These are phyloP conservation scores for Arthrobotrys pseudoclavata DNA, from an alignment of 2,329 filamentous ascomycete genomes.

Conservation along the genomic window DNA sequence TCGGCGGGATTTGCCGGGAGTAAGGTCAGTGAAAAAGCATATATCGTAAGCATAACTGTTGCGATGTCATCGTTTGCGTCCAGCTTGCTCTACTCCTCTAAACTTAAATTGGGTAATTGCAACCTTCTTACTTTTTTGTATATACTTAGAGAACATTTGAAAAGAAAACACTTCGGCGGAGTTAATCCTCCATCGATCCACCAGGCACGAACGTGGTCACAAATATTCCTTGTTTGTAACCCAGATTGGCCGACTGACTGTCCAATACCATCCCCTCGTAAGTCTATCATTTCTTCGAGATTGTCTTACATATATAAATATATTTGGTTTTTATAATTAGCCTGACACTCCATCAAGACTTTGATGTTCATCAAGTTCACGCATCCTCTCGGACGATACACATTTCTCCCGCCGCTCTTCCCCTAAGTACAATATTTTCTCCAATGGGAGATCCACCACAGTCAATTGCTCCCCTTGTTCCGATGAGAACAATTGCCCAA, in stretches of 20 bases:
- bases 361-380: background rate
- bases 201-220: conserved; percentile 18
- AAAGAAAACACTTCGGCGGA: conserved; percentile 25
- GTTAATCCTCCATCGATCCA: background rate
- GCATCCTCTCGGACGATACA: background rate
- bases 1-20: conserved; percentile 20
- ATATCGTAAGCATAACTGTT: background rate
- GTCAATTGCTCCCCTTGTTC: background rate
- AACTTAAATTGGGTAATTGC: background rate
- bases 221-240: conserved; percentile 23
- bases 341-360: background rate
- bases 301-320: background rate
- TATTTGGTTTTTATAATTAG: background rate
- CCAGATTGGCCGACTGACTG: background rate
- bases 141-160: conserved; percentile 27
- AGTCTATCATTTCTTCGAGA: background rate
- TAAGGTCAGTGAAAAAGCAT: conserved; percentile 35
- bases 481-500: background rate
- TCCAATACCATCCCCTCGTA: conserved; percentile 26
- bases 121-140: background rate
- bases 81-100: background rate
- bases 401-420: background rate
- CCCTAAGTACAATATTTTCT: background rate
- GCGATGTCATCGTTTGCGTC: background rate
- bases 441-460: background rate